Evolutionary conservation across 805 yeast species (phyloP).

Genomic region (Huiozyma naganishii): DNA sequence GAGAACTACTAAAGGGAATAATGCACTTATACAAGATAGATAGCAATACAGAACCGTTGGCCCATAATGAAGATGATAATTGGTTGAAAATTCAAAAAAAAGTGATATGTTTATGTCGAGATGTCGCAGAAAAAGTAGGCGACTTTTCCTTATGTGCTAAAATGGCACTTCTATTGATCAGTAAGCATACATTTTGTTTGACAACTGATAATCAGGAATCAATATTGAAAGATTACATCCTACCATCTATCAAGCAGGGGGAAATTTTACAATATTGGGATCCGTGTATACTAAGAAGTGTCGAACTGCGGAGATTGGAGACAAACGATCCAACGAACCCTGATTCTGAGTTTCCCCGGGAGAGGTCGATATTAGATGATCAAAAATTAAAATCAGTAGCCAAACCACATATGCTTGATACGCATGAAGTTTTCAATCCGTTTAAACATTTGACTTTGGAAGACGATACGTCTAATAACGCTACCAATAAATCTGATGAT

Average conservation of each 20-base stretch:
- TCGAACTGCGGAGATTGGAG: constrained; percentile 29
- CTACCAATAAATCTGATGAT: not conserved
- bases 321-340: constrained; percentile 8
- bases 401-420: constrained; percentile 14
- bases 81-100: constrained; percentile 54
- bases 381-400: too few species aligned
- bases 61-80: constrained; percentile 23
- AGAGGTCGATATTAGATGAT: not conserved
- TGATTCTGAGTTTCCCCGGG: constrained; percentile 10
- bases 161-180: constrained; percentile 44
- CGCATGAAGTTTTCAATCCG: constrained; percentile 49
- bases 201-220: constrained; percentile 47
- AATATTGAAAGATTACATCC: constrained; percentile 19
- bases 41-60: constrained; percentile 5
- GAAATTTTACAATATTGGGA: constrained; percentile 55
- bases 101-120: constrained; percentile 40
- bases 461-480: not conserved
- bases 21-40: constrained; percentile 46
- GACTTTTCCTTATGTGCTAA: constrained; percentile 36
- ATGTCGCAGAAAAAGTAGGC: constrained; percentile 41
- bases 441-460: constrained; percentile 21
- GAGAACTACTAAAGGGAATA: constrained; percentile 38
- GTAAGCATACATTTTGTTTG: constrained; percentile 45
- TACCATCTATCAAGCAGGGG: constrained; percentile 8
- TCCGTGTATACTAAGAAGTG: constrained; percentile 46